Conservation (phyloP, 2,329 filamentous ascomycete species). For the Arthrinium phaeospermum region DNA sequence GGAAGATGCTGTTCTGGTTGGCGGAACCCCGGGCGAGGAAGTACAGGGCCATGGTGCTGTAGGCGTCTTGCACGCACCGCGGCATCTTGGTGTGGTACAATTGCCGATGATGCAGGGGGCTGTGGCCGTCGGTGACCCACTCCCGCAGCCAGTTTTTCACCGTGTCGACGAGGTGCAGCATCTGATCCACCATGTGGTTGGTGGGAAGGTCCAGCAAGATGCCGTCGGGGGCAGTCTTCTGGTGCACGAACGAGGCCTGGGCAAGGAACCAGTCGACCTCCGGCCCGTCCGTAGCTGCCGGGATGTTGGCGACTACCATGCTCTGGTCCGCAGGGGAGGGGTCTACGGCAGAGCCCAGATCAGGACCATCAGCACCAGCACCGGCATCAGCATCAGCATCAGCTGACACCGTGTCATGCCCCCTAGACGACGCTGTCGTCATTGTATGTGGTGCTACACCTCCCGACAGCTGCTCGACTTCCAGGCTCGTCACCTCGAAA, state of each 20-base stretch:
- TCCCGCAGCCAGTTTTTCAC: slow-evolving; percentile 32
- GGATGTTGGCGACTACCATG: background rate
- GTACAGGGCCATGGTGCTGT: slow-evolving; percentile 33
- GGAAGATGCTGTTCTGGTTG: slow-evolving; percentile 21
- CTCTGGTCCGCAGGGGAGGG: background rate
- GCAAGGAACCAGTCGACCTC: background rate
- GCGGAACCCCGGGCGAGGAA: background rate
- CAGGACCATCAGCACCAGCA: too few relatives aligned
- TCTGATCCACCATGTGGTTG: slow-evolving; percentile 22
- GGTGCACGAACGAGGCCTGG: background rate
- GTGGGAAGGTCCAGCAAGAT: slow-evolving; percentile 25
- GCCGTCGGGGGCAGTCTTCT: background rate
- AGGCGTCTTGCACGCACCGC: slow-evolving; percentile 34
- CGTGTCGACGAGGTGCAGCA: slow-evolving; percentile 31
- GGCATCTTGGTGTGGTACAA: slow-evolving; percentile 34
- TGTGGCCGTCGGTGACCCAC: slow-evolving; percentile 32
- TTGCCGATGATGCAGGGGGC: slow-evolving; percentile 32
- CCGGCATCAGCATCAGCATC: too few relatives aligned
- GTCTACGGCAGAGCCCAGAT: too few relatives aligned
- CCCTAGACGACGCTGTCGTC: background rate
- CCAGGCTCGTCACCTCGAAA: background rate
- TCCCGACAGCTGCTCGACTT: background rate
- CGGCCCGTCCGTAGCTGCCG: background rate
- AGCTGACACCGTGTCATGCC: background rate
- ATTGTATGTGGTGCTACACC: background rate